phyloP scores from a whole-genome alignment of 1,139 yeast species.

The Lodderomyces beijingensis region DNA sequence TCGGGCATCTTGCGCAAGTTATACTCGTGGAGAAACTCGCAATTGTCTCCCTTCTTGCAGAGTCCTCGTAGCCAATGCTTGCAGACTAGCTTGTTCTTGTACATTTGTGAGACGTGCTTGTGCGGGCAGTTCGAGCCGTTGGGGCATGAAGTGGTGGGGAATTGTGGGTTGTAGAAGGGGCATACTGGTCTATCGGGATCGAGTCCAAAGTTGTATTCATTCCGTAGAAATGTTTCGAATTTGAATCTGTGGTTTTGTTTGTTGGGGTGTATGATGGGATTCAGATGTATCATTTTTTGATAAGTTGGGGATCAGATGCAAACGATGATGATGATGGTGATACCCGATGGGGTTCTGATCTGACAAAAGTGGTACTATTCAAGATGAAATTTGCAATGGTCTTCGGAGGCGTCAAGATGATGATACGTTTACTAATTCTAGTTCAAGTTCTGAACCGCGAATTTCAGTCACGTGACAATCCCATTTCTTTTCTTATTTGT shows the following conservation, averaged over 20 bases:
- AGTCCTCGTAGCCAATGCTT: slow-evolving; percentile 98
- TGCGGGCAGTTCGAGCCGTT: slow-evolving; percentile 80
- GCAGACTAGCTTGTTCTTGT: slow-evolving; percentile 81
- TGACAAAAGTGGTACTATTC: no score
- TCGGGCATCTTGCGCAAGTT: slow-evolving; percentile 96
- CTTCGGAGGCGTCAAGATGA: no score
- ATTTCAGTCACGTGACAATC: no score
- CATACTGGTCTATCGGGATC: slow-evolving; percentile 92
- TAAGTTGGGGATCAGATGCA: no score
- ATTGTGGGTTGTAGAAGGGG: slow-evolving; percentile 59
- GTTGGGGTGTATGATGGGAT: slow-evolving; percentile 42
- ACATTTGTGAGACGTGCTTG: slow-evolving; percentile 81
- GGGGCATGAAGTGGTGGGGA: slow-evolving; percentile 69
- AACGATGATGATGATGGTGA: no score
- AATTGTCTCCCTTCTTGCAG: slow-evolving; percentile 94
- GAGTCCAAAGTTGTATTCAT: slow-evolving; percentile 76
- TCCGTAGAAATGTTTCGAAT: slow-evolving; percentile 78
- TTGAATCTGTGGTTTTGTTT: slow-evolving; percentile 51
- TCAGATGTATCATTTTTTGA: slow-evolving; percentile 15
- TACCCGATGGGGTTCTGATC: no score
- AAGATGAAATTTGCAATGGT: no score
- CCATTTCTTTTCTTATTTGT: no score
- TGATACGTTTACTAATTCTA: no score
- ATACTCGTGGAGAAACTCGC: slow-evolving; percentile 95
- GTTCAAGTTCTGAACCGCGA: no score